Evolutionary conservation across 129 eudicot genomes (phyloP).

Genomic region (Saposhnikovia divaricata): DNA sequence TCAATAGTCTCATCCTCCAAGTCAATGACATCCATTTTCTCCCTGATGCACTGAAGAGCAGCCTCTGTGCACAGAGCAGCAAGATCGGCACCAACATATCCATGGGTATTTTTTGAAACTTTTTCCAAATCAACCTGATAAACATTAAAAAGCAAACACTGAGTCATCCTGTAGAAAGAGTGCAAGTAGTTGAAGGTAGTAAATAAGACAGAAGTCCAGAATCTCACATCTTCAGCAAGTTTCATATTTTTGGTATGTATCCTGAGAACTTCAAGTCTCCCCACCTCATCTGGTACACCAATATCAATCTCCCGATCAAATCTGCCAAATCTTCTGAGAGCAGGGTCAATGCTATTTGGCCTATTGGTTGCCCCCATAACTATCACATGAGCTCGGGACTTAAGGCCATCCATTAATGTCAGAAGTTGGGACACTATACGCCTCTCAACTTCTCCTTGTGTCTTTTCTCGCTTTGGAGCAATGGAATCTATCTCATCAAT

Average conservation of each 20-base stretch:
- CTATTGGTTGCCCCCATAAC: conserved; percentile 87
- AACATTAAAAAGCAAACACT: not conserved
- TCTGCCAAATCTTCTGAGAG: conserved; percentile 73
- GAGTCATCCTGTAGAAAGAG: not conserved
- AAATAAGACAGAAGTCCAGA: conserved; percentile 1
- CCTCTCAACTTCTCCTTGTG: conserved; percentile 83
- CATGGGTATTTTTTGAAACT: conserved; percentile 61
- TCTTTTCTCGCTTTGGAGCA: conserved; percentile 80
- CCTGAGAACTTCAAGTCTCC: conserved; percentile 74
- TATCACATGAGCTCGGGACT: conserved; percentile 69
- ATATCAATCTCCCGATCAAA: conserved; percentile 75
- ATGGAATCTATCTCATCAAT: conserved; percentile 81
- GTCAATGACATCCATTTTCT: conserved; percentile 67
- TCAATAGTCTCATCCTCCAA: conserved; percentile 64
- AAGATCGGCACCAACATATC: conserved; percentile 72
- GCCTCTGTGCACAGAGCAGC: conserved; percentile 85
- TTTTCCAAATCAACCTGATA: conserved; percentile 63
- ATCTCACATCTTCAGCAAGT: conserved; percentile 59
- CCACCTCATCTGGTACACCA: conserved; percentile 85
- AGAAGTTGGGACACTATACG: conserved; percentile 65
- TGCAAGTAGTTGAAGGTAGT: not conserved
- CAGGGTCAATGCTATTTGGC: conserved; percentile 82
- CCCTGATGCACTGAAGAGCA: conserved; percentile 82
- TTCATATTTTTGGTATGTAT: conserved; percentile 82
- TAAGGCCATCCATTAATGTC: conserved; percentile 84